These are phyloP conservation scores for Citrullus amarus DNA, from an alignment of 306 rosid species.

Conservation along the genomic window DNA sequence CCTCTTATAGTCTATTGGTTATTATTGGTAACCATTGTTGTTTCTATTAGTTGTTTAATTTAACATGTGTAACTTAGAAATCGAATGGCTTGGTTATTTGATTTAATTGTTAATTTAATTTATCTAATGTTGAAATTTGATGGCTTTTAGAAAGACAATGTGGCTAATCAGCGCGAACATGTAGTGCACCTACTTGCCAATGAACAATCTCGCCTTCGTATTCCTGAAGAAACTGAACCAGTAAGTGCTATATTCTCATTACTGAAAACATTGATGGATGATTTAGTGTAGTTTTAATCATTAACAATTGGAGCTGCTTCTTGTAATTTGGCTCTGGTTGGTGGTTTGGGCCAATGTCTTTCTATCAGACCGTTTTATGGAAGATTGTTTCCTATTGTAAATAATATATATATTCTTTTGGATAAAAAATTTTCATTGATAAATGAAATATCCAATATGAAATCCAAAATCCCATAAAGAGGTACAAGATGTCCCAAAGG, in stretches of 20 bases:
- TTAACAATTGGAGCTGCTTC: background rate
- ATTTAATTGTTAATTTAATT: conserved; percentile 11
- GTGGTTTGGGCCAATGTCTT: background rate
- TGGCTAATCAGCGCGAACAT: conserved; percentile 85
- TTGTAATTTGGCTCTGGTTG: background rate
- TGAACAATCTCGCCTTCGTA: conserved; percentile 72
- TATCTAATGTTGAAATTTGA: conserved; percentile 2
- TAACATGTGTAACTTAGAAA: conserved; percentile 11
- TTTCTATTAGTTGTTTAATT: background rate
- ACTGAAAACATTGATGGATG: background rate
- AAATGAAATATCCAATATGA: too few relatives aligned
- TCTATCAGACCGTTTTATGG: background rate
- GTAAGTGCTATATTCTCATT: conserved; percentile 31
- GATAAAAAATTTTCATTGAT: too few relatives aligned
- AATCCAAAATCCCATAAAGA: too few relatives aligned
- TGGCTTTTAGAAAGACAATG: conserved; percentile 71
- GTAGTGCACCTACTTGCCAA: conserved; percentile 81
- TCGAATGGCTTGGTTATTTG: background rate
- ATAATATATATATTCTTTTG: too few relatives aligned
- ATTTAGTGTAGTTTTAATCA: background rate
- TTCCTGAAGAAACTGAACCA: conserved; percentile 58
- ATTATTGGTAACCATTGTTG: background rate
- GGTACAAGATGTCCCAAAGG: too few relatives aligned
- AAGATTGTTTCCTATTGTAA: background rate
- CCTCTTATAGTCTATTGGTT: background rate